Evolutionary conservation across 2,329 filamentous ascomycete species (phyloP).

Genomic region (Beauveria sp.): DNA sequence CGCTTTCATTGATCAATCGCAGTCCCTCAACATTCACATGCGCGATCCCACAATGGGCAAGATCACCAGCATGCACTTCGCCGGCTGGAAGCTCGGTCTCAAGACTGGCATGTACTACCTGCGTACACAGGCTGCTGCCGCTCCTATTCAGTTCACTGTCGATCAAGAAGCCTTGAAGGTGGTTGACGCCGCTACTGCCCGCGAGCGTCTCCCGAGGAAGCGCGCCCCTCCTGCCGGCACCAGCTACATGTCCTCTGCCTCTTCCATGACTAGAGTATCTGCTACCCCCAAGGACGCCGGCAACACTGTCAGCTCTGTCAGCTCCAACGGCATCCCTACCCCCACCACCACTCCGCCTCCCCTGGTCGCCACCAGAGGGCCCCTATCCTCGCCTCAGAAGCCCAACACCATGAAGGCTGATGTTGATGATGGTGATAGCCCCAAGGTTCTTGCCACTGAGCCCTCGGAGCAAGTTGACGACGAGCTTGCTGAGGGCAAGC

Average conservation of each 20-base stretch:
- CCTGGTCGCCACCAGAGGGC: slow-evolving; percentile 28
- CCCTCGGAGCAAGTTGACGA: slow-evolving; percentile 53
- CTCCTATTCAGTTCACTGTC: slow-evolving; percentile 97
- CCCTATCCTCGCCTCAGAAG: slow-evolving; percentile 50
- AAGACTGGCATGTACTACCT: slow-evolving; percentile 99
- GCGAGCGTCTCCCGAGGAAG: slow-evolving; percentile 60
- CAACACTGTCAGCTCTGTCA: slow-evolving; percentile 27
- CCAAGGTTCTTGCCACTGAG: slow-evolving; percentile 68
- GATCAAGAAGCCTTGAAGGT: slow-evolving; percentile 93
- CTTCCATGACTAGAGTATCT: slow-evolving; percentile 60
- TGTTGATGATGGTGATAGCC: slow-evolving; percentile 67
- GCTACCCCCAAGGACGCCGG: slow-evolving; percentile 36
- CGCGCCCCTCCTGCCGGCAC: slow-evolving; percentile 49
- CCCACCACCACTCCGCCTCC: slow-evolving; percentile 60
- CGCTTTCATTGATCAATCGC: slow-evolving; percentile 97
- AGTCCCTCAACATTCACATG: slow-evolving; percentile 99
- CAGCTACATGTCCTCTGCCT: slow-evolving; percentile 49
- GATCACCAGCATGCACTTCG: slow-evolving; percentile 99
- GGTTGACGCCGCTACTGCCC: slow-evolving; percentile 69
- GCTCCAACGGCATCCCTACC: slow-evolving; percentile 58
- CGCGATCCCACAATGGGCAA: slow-evolving; percentile 99
- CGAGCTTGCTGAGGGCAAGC: slow-evolving; percentile 54
- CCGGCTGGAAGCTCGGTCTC: slow-evolving; percentile 96
- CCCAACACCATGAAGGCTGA: slow-evolving; percentile 69
- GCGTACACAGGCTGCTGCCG: slow-evolving; percentile 91